phyloP scores from a whole-genome alignment of 2,329 filamentous ascomycete species.

The Colletotrichum higginsianum region DNA sequence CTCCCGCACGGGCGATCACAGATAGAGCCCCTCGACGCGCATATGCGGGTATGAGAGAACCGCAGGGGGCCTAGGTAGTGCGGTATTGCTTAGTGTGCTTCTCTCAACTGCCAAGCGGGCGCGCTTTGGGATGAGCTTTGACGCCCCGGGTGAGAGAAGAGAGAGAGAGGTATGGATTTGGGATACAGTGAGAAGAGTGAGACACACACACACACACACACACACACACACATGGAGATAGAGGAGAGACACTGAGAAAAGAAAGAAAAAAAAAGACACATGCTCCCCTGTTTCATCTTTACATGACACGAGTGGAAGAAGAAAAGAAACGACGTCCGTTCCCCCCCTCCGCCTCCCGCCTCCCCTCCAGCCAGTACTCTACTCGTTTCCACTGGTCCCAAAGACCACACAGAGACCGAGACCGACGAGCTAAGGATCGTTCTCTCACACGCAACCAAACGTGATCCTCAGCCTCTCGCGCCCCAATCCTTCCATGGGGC shows the following conservation, averaged over 20 bases:
- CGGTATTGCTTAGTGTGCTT: not conserved
- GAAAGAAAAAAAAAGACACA: conserved; percentile 1
- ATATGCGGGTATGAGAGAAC: conserved; percentile 31
- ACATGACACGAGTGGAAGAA: conserved; percentile 30
- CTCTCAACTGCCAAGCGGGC: not conserved
- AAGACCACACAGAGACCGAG: not conserved
- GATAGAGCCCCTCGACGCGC: conserved; percentile 23
- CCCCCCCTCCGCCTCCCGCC: not conserved
- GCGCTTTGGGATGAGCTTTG: conserved; percentile 22
- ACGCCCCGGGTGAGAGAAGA: not conserved
- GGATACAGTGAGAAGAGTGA: no score
- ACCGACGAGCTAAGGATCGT: conserved; percentile 7
- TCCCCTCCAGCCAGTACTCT: not conserved
- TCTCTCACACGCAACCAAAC: not conserved
- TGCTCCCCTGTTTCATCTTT: conserved; percentile 36
- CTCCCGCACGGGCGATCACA: conserved; percentile 37
- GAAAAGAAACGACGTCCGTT: conserved; percentile 42
- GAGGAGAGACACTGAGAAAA: not conserved
- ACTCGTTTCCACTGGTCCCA: conserved; percentile 33
- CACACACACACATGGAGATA: no score
- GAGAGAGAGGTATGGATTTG: no score
- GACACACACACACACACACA: no score
- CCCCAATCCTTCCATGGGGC: not conserved
- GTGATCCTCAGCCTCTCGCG: not conserved
- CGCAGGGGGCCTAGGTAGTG: not conserved